Evolutionary conservation across 176 grass and related monocot species (phyloP).

Genomic region (Rhynchospora breviuscula): DNA sequence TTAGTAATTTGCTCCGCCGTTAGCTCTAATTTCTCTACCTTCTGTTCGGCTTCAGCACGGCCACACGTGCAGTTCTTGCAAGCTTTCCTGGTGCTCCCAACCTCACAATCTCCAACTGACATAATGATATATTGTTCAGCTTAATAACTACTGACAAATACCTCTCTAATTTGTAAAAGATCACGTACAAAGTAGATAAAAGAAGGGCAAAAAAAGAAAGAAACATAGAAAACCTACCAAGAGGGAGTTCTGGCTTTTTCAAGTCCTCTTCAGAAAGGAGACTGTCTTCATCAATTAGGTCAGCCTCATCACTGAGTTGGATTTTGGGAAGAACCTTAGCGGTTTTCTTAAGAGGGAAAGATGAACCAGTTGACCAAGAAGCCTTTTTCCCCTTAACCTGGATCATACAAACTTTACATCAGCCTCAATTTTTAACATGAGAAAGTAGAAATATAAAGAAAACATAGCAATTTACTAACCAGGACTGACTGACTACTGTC

Average conservation of each 20-base stretch:
- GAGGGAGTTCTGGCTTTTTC: constrained; percentile 85
- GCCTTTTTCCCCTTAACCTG: constrained; percentile 89
- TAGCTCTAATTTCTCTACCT: constrained; percentile 71
- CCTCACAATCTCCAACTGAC: constrained; percentile 77
- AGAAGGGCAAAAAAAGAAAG: background rate
- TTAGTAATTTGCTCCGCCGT: constrained; percentile 82
- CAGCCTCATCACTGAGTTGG: constrained; percentile 59
- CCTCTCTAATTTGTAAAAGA: background rate
- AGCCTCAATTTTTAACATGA: background rate
- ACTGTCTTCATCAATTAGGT: constrained; percentile 89
- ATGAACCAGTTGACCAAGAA: constrained; percentile 73
- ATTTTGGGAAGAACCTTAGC: constrained; percentile 67
- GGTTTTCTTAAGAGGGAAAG: constrained; percentile 62
- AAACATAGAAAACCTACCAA: constrained; percentile 38
- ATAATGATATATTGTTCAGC: constrained; percentile 1
- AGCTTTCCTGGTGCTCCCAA: constrained; percentile 73
- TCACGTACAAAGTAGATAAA: background rate
- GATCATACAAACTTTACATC: background rate
- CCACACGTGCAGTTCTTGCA: constrained; percentile 98
- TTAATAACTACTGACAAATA: background rate
- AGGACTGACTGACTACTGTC: constrained; percentile 39
- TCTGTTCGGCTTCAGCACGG: constrained; percentile 72
- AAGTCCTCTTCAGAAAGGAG: constrained; percentile 88
- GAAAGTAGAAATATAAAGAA: background rate
- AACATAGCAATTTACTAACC: constrained; percentile 34